Conservation (phyloP, 768 basidiomycete species). For the Collybia nuda region DNA sequence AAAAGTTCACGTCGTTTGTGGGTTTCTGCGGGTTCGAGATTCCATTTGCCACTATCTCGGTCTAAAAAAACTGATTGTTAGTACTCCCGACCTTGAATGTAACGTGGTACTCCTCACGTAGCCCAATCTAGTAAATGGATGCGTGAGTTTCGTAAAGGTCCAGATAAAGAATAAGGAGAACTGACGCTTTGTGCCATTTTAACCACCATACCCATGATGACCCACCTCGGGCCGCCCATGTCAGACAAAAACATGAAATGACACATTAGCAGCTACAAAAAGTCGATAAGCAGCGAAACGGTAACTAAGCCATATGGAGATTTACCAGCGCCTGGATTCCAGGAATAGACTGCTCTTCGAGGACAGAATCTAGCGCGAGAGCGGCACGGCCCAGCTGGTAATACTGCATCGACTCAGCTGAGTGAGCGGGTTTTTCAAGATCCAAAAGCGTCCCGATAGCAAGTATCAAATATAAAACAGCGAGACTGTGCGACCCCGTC, state of each 20-base stretch:
- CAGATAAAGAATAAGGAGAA: constrained; percentile 14
- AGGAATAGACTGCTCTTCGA: constrained; percentile 62
- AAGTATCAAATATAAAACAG: constrained; percentile 63
- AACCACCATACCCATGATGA: constrained; percentile 67
- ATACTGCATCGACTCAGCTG: constrained; percentile 54
- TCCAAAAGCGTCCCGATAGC: constrained; percentile 66
- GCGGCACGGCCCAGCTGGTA: constrained; percentile 63
- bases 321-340: constrained; percentile 67
- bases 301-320: constrained; percentile 9
- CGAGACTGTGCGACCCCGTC: constrained; percentile 50
- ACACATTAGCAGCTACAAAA: constrained; percentile 53
- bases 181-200: constrained; percentile 70
- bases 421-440: constrained; percentile 50
- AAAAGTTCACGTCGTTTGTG: constrained; percentile 58
- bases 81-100: constrained; percentile 2
- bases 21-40: constrained; percentile 54
- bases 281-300: constrained; percentile 13
- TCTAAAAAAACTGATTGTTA: constrained; percentile 37
- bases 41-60: constrained; percentile 69
- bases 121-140: constrained; percentile 46
- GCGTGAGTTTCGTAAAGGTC: not conserved
- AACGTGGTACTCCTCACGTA: constrained; percentile 49
- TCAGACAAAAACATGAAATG: constrained; percentile 53
- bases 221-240: constrained; percentile 63
- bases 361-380: constrained; percentile 58